These are phyloP conservation scores for Pleurotus giganteus DNA, from an alignment of 768 basidiomycete species.

Conservation along the genomic window DNA sequence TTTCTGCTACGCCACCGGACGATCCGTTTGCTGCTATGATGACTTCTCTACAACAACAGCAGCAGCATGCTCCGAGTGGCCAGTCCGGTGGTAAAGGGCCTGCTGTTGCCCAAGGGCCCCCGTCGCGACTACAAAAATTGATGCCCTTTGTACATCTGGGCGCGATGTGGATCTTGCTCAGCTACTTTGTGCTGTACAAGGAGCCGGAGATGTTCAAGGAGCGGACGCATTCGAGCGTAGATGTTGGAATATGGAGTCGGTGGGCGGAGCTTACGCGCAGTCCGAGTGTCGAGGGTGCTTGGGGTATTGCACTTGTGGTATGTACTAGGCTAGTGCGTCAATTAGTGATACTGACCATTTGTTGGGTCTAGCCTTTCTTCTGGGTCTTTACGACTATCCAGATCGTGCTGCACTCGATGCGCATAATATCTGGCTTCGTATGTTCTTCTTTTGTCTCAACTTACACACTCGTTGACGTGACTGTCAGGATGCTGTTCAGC, in stretches of 20 bases:
- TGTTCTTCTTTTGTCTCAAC: conserved; percentile 22
- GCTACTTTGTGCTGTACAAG: conserved; percentile 63
- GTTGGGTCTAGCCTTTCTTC: conserved; percentile 63
- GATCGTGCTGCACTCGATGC: conserved; percentile 66
- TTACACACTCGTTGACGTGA: not conserved
- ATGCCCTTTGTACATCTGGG: conserved; percentile 66
- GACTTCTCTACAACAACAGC: conserved; percentile 16
- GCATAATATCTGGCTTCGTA: conserved; percentile 70
- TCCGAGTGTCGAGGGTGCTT: conserved; percentile 25
- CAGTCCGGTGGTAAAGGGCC: conserved; percentile 25
- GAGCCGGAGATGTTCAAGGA: conserved; percentile 55
- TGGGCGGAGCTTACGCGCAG: conserved; percentile 56
- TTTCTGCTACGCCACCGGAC: conserved; percentile 16
- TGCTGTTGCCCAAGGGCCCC: conserved; percentile 17
- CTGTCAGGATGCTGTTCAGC: conserved; percentile 58
- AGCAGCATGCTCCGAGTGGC: not conserved
- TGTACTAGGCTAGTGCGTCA: conserved; percentile 20
- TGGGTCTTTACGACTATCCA: conserved; percentile 79
- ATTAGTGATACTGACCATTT: conserved; percentile 2
- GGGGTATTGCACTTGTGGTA: conserved; percentile 60
- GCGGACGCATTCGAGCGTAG: conserved; percentile 28
- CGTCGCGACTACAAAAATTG: conserved; percentile 54
- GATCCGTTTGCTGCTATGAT: conserved; percentile 49
- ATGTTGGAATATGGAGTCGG: conserved; percentile 46
- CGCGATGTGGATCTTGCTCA: conserved; percentile 61